Conservation (phyloP, 495 filamentous ascomycete genomes). For the Penicillium paxilli region DNA sequence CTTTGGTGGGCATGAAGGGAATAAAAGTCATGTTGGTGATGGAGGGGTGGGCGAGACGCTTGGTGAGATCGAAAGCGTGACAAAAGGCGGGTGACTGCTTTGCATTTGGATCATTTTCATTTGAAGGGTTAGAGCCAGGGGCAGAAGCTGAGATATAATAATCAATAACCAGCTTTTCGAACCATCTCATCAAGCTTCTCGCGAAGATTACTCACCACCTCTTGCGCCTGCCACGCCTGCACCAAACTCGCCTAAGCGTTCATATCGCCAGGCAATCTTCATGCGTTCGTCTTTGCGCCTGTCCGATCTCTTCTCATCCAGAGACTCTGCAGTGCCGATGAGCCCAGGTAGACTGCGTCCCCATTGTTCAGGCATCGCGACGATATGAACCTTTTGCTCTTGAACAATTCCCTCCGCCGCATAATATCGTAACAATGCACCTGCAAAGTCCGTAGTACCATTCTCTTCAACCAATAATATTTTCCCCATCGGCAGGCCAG, state of each 20-base stretch:
- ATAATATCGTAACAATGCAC: conserved; percentile 81
- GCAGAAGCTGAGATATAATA: conserved; percentile 19
- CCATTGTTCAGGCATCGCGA: conserved; percentile 80
- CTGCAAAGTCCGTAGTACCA: conserved; percentile 92
- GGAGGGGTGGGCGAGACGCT: conserved; percentile 66
- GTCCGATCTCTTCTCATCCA: conserved; percentile 40
- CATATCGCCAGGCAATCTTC: conserved; percentile 99
- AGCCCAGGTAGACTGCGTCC: conserved; percentile 78
- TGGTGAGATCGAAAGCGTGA: conserved; percentile 88
- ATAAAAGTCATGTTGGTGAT: conserved; percentile 59
- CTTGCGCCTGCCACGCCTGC: conserved; percentile 51
- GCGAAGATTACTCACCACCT: conserved; percentile 40
- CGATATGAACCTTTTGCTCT: conserved; percentile 82
- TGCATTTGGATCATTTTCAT: conserved; percentile 24
- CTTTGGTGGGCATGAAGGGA: conserved; percentile 47
- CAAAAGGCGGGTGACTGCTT: conserved; percentile 59
- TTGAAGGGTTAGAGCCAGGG: conserved; percentile 17
- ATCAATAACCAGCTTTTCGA: conserved; percentile 21
- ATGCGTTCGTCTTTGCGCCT: conserved; percentile 67
- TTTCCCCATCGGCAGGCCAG: conserved; percentile 81
- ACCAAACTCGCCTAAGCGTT: conserved; percentile 71
- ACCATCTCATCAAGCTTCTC: conserved; percentile 1
- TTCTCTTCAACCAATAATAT: conserved; percentile 84
- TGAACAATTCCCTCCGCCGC: conserved; percentile 93
- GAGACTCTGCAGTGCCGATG: conserved; percentile 49